Evolutionary conservation across 2,329 filamentous ascomycete species (phyloP).

Genomic region (Beauveria sp.): DNA sequence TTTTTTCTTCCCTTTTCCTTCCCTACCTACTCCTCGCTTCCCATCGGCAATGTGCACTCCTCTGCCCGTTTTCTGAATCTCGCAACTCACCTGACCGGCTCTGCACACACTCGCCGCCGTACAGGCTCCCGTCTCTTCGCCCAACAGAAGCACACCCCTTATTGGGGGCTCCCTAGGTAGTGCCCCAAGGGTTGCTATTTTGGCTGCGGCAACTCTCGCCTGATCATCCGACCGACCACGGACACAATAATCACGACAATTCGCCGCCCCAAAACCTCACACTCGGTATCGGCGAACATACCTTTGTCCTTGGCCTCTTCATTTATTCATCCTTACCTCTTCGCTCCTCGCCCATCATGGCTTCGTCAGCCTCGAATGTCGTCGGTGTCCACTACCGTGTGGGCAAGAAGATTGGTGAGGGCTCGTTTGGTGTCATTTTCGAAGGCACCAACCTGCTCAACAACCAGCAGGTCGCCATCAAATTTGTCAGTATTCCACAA

Average conservation of each 20-base stretch:
- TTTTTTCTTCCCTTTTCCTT: not conserved
- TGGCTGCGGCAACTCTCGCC: not conserved
- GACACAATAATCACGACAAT: not conserved
- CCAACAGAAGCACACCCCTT: constrained; percentile 4
- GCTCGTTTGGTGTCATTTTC: constrained; percentile 97
- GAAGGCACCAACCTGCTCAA: constrained; percentile 98
- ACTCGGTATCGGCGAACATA: not conserved
- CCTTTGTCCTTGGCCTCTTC: not conserved
- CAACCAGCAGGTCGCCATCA: constrained; percentile 98
- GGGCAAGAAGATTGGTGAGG: constrained; percentile 99
- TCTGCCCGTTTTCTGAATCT: not conserved
- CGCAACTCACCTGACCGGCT: not conserved
- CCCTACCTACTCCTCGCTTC: not conserved
- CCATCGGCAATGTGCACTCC: constrained; percentile 7
- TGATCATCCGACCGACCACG: not conserved
- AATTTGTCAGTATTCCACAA: constrained; percentile 65
- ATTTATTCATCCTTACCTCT: not conserved
- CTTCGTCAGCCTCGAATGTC: constrained; percentile 88
- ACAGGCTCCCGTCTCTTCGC: not conserved
- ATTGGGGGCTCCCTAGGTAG: not conserved
- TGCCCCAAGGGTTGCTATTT: constrained; percentile 1
- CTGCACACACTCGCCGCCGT: not conserved
- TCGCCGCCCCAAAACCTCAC: not conserved
- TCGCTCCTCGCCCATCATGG: constrained; percentile 46
- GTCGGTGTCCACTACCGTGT: constrained; percentile 98